Percentiles rank a stretch among this genome's conserved stretches.
Conservation (phyloP, 2,329 filamentous ascomycete genomes). For the Phialocephala sp. region DNA sequence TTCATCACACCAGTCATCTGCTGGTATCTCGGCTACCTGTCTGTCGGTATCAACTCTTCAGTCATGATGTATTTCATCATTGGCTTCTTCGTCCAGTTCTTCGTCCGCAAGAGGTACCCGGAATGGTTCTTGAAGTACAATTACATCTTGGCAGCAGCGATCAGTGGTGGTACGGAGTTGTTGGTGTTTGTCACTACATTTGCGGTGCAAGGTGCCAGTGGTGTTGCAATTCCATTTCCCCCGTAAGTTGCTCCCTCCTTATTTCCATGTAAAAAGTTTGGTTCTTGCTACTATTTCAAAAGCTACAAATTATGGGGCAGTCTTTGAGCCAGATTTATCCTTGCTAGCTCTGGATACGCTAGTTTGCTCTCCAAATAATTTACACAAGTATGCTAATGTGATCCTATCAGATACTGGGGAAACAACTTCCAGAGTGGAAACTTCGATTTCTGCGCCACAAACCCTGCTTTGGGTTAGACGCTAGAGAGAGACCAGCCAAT, state of each 20-base stretch:
- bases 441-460: slow-evolving; percentile 27
- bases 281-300: too few species aligned
- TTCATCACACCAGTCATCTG: slow-evolving; percentile 49
- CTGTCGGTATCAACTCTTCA: slow-evolving; percentile 49
- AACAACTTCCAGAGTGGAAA: slow-evolving; percentile 38
- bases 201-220: slow-evolving; percentile 50
- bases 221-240: slow-evolving; percentile 45
- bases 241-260: slow-evolving; percentile 26
- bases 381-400: neutral
- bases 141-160: slow-evolving; percentile 46
- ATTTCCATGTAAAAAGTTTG: neutral
- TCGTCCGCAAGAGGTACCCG: slow-evolving; percentile 43
- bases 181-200: slow-evolving; percentile 49
- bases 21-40: slow-evolving; percentile 50
- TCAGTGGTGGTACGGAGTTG: slow-evolving; percentile 48
- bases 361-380: too few species aligned
- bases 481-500: neutral
- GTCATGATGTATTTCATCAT: slow-evolving; percentile 43
- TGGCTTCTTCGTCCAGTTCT: slow-evolving; percentile 47
- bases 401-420: slow-evolving; percentile 38
- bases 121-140: slow-evolving; percentile 48
- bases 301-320: too few species aligned
- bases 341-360: too few species aligned
- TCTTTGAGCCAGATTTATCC: too few species aligned
- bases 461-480: slow-evolving; percentile 20